Evolutionary conservation across 1,284 basidiomycete species (phyloP).

Genomic region (Sanghuangporus sanghuang): DNA sequence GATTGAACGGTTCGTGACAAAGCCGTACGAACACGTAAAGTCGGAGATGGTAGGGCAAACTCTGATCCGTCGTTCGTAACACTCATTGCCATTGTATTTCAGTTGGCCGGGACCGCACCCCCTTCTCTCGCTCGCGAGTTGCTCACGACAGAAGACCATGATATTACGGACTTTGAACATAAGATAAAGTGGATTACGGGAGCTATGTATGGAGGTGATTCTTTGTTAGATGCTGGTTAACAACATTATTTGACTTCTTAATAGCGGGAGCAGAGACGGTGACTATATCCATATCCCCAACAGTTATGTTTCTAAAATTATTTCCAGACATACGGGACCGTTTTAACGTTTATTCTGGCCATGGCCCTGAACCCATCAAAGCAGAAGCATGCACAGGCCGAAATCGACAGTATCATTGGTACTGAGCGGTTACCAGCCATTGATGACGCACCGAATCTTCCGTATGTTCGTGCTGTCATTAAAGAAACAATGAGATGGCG

Average conservation of each 20-base stretch:
- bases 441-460: slow-evolving; percentile 30
- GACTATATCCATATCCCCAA: neutral
- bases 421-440: slow-evolving; percentile 30
- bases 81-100: slow-evolving; percentile 11
- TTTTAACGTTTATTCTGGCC: slow-evolving; percentile 34
- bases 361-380: slow-evolving; percentile 34
- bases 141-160: slow-evolving; percentile 17
- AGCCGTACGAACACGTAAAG: slow-evolving; percentile 32
- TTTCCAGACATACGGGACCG: slow-evolving; percentile 29
- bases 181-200: neutral
- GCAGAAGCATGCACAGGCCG: slow-evolving; percentile 31
- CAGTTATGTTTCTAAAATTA: neutral
- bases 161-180: slow-evolving; percentile 16
- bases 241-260: slow-evolving; percentile 9
- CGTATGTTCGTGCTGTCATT: slow-evolving; percentile 28
- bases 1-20: slow-evolving; percentile 32
- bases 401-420: slow-evolving; percentile 31
- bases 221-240: slow-evolving; percentile 19
- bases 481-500: slow-evolving; percentile 31
- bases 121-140: neutral
- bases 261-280: neutral
- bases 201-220: neutral
- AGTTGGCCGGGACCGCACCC: slow-evolving; percentile 26
- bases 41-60: slow-evolving; percentile 39
- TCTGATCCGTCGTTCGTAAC: slow-evolving; percentile 29